phyloP scores from a whole-genome alignment of 2,329 filamentous ascomycete species.

The Alternaria ethzedia region DNA sequence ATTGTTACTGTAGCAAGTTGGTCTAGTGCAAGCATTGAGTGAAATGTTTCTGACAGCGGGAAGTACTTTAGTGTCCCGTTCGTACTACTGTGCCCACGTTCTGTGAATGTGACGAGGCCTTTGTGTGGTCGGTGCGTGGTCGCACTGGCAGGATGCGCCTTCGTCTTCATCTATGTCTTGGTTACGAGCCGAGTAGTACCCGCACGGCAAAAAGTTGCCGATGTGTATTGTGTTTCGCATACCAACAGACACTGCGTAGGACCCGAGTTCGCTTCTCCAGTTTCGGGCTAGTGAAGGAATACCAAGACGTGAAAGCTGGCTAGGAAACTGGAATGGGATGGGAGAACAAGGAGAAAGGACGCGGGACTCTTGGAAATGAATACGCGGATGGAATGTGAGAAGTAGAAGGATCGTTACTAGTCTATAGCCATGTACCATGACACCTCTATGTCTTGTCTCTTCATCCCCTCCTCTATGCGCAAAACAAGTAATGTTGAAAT shows the following conservation, averaged over 20 bases:
- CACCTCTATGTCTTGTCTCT: neutral
- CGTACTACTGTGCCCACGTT: neutral
- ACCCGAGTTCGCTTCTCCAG: neutral
- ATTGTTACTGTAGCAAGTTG: too few species aligned
- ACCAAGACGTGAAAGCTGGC: neutral
- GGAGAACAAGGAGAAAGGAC: rapidly evolving
- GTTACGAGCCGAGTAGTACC: neutral
- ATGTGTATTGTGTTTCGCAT: too few species aligned
- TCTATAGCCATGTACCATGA: neutral
- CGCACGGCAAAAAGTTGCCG: neutral
- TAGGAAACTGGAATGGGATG: neutral
- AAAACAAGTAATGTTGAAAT: neutral
- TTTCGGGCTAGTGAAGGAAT: neutral
- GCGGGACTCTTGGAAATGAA: neutral
- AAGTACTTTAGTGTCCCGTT: neutral
- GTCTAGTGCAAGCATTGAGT: neutral
- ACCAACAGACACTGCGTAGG: neutral
- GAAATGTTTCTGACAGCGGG: neutral
- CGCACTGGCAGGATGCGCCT: neutral
- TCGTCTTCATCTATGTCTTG: neutral
- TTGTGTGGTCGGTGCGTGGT: neutral
- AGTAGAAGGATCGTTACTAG: neutral
- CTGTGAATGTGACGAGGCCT: neutral
- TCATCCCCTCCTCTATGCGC: neutral
- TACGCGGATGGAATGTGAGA: neutral